These are phyloP conservation scores for Neurospora sp. DNA, from an alignment of 495 filamentous ascomycete species.

Conservation along the genomic window DNA sequence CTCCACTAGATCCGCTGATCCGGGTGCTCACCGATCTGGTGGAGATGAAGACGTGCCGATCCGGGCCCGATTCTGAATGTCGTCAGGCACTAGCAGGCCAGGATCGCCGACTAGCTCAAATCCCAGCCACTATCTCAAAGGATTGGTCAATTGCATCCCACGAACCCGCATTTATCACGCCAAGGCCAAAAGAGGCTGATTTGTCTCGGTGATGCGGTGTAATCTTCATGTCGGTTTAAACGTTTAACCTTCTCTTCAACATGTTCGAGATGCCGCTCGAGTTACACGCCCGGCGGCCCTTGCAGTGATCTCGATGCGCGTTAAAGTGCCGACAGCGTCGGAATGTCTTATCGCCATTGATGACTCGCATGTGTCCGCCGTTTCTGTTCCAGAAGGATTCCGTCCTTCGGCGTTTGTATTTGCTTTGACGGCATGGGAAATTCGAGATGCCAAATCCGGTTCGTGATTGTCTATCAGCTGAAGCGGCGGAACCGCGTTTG, in stretches of 20 bases:
- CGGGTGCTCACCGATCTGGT: not conserved
- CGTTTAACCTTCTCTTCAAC: not conserved
- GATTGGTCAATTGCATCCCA: not conserved
- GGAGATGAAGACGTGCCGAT: not conserved
- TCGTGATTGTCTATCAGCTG: not conserved
- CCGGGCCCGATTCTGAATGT: not conserved
- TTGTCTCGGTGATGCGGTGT: not conserved
- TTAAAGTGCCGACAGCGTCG: not conserved
- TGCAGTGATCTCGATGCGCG: not conserved
- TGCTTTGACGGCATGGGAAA: not conserved
- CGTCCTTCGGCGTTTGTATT: not conserved
- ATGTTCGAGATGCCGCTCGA: not conserved
- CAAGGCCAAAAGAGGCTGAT: not conserved
- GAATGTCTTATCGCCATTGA: not conserved
- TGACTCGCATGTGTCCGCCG: not conserved
- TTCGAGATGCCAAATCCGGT: not conserved
- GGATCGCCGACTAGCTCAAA: not conserved
- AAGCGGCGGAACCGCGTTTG: not conserved
- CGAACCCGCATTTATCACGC: not conserved
- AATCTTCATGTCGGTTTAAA: not conserved
- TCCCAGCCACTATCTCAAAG: not conserved
- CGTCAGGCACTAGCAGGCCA: constrained; percentile 1
- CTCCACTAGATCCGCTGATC: not conserved
- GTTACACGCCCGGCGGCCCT: not conserved
- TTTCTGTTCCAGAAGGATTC: not conserved